These are phyloP conservation scores for Dimargaris verticillata DNA, from an alignment of 192 early-diverging fungal species.

Conservation along the genomic window DNA sequence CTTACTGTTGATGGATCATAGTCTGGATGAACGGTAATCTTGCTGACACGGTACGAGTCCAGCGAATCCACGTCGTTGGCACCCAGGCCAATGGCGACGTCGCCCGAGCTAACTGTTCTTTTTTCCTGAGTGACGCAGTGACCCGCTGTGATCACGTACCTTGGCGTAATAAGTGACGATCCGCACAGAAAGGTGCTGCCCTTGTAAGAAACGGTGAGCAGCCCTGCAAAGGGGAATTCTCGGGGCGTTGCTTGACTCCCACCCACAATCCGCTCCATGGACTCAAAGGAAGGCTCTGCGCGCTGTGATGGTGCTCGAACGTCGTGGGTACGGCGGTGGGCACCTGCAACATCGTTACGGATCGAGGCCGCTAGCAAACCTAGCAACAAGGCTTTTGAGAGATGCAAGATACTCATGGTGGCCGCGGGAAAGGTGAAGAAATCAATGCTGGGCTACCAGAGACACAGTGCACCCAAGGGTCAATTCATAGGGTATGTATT, in stretches of 20 bases:
- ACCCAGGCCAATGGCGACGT: neutral
- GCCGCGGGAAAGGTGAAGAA: no score
- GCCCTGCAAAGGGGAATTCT: neutral
- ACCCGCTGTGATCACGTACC: slow-evolving; percentile 4
- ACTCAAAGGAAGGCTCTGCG: no score
- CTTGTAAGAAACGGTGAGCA: neutral
- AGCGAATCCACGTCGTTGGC: slow-evolving; percentile 2
- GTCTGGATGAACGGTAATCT: slow-evolving; percentile 25
- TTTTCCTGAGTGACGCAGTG: slow-evolving; percentile 7
- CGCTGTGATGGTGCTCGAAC: no score
- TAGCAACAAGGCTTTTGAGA: no score
- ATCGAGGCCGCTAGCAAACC: no score
- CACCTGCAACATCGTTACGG: no score
- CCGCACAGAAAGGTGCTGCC: neutral
- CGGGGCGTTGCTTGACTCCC: neutral
- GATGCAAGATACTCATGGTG: no score
- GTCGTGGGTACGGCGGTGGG: no score
- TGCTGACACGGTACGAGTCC: slow-evolving; percentile 14
- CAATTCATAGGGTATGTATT: no score
- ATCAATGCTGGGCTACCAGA: no score
- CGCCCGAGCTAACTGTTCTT: neutral
- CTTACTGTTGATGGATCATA: slow-evolving; percentile 26
- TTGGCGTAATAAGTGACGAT: neutral
- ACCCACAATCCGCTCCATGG: neutral
- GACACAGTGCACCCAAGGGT: no score